Evolutionary conservation across 805 yeast species (phyloP).

Genomic region (Lachancea thermotolerans): DNA sequence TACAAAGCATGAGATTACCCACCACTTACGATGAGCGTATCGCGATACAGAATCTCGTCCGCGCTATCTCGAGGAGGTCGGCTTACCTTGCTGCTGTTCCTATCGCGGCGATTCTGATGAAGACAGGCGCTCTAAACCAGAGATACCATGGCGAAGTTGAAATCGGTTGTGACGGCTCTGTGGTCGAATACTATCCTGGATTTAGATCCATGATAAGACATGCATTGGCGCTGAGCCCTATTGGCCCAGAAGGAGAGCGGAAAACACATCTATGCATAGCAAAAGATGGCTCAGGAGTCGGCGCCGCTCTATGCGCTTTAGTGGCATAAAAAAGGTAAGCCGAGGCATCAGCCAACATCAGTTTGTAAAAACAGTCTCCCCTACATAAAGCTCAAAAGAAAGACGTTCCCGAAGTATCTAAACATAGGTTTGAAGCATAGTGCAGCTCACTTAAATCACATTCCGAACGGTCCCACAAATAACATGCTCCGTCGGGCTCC

Average conservation of each 20-base stretch:
- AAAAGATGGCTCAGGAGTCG: slow-evolving; percentile 94
- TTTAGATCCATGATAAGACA: slow-evolving; percentile 74
- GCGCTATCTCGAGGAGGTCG: slow-evolving; percentile 81
- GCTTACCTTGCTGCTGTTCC: slow-evolving; percentile 87
- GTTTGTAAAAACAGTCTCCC: not conserved
- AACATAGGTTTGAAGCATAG: too few relatives aligned
- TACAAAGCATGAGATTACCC: slow-evolving; percentile 60
- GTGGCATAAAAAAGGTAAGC: slow-evolving; percentile 1
- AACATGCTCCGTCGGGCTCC: too few relatives aligned
- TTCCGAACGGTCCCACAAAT: too few relatives aligned
- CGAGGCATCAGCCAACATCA: too few relatives aligned
- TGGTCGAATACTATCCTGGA: slow-evolving; percentile 89
- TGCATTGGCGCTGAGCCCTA: slow-evolving; percentile 61
- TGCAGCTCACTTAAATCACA: too few relatives aligned
- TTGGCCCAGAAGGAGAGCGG: slow-evolving; percentile 70
- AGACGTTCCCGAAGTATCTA: too few relatives aligned
- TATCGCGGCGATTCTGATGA: slow-evolving; percentile 68
- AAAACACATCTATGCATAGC: slow-evolving; percentile 74
- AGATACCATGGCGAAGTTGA: slow-evolving; percentile 68
- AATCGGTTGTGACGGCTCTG: slow-evolving; percentile 93
- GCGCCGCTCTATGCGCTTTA: slow-evolving; percentile 89
- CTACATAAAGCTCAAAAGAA: not conserved
- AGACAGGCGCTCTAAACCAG: slow-evolving; percentile 56
- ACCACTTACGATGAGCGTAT: slow-evolving; percentile 65
- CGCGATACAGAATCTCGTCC: slow-evolving; percentile 64